These are phyloP conservation scores for Aspergillus brasiliensis DNA, from an alignment of 2,329 filamentous ascomycete genomes.

Conservation along the genomic window DNA sequence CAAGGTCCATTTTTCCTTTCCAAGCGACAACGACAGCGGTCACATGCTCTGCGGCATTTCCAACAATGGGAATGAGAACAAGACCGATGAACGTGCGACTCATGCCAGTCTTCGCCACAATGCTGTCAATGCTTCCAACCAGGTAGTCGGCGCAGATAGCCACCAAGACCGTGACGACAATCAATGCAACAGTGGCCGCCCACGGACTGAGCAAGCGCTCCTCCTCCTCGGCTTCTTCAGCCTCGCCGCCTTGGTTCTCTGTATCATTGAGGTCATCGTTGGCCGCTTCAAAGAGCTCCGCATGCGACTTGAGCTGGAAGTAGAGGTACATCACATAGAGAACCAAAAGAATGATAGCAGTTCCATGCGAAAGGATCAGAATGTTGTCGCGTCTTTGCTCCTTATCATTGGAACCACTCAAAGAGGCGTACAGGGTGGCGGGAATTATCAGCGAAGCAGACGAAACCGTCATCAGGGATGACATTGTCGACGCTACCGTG, in stretches of 20 bases:
- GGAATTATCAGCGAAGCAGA: conserved; percentile 79
- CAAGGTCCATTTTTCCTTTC: conserved; percentile 68
- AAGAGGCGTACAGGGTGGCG: conserved; percentile 70
- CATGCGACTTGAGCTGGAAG: conserved; percentile 77
- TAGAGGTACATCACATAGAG: conserved; percentile 76
- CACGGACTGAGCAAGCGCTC: conserved; percentile 61
- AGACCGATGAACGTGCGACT: conserved; percentile 81
- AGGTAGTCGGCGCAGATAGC: conserved; percentile 76
- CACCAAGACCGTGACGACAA: conserved; percentile 70
- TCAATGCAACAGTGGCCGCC: conserved; percentile 66
- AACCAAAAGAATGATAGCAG: conserved; percentile 71
- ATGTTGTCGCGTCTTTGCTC: conserved; percentile 56
- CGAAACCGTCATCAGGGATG: conserved; percentile 72
- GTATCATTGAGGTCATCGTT: conserved; percentile 43
- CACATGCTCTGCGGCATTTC: conserved; percentile 80
- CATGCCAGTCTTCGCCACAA: conserved; percentile 70
- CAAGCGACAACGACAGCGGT: conserved; percentile 77
- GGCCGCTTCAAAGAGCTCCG: conserved; percentile 66
- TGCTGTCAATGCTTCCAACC: conserved; percentile 72
- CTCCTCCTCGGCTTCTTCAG: conserved; percentile 48
- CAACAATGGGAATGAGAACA: conserved; percentile 80
- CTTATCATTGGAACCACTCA: conserved; percentile 46
- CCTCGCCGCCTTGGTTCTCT: conserved; percentile 28
- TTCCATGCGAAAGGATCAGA: conserved; percentile 72
- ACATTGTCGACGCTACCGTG: conserved; percentile 56